phyloP scores from a whole-genome alignment of 1,284 basidiomycete species.

The Ustilago shanxiensis region DNA sequence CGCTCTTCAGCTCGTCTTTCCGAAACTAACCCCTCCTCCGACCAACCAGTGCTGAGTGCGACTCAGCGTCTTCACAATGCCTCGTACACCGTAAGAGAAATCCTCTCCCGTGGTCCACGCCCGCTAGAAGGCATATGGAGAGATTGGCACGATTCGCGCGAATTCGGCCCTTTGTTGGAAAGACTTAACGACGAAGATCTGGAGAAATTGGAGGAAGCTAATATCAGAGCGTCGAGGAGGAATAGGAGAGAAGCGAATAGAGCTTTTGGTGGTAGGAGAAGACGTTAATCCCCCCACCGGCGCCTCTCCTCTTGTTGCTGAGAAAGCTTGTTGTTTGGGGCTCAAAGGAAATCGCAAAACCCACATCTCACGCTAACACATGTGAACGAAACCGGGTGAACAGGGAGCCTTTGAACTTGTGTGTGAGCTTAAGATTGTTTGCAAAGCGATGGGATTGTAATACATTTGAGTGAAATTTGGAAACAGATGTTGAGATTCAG shows the following conservation, averaged over 20 bases:
- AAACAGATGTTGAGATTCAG: too few relatives aligned
- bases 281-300: slow-evolving; percentile 3
- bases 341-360: neutral
- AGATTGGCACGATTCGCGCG: slow-evolving; percentile 91
- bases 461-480: slow-evolving; percentile 12
- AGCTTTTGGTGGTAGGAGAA: slow-evolving; percentile 23
- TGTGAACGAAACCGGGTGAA: too few relatives aligned
- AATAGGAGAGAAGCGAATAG: slow-evolving; percentile 58
- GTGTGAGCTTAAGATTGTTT: neutral
- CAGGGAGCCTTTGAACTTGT: too few relatives aligned
- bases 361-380: too few relatives aligned
- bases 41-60: slow-evolving; percentile 20
- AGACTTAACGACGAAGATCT: slow-evolving; percentile 89
- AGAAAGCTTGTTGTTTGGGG: too few relatives aligned
- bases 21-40: slow-evolving; percentile 11
- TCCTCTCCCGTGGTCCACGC: slow-evolving; percentile 77
- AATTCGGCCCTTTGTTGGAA: slow-evolving; percentile 90
- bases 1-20: slow-evolving; percentile 43
- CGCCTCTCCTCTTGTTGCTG: too few relatives aligned
- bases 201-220: slow-evolving; percentile 73
- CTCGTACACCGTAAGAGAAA: slow-evolving; percentile 52
- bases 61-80: slow-evolving; percentile 44
- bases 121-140: slow-evolving; percentile 90
- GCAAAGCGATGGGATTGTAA: slow-evolving; percentile 13
- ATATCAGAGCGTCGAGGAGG: slow-evolving; percentile 56